These are phyloP conservation scores for Epichloe aotearoae DNA, from an alignment of 2,329 filamentous ascomycete species.

Conservation along the genomic window DNA sequence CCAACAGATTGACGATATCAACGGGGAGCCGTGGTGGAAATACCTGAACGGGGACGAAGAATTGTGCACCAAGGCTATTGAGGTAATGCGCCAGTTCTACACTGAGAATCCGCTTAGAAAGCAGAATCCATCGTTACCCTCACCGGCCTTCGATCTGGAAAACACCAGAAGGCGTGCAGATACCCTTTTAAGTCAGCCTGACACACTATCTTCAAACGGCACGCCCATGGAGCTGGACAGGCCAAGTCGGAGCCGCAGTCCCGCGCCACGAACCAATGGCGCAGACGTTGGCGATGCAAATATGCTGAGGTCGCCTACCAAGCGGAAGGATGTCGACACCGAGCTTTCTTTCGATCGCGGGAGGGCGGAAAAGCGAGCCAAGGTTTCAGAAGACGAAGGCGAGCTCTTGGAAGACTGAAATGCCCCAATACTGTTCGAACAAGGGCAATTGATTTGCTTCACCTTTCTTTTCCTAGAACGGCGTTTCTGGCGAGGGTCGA, in stretches of 20 bases:
- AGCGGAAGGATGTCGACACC: slow-evolving; percentile 28
- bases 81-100: slow-evolving; percentile 60
- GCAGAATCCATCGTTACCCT: slow-evolving; percentile 38
- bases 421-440: neutral
- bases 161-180: slow-evolving; percentile 39
- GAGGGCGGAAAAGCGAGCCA: slow-evolving; percentile 29
- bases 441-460: neutral
- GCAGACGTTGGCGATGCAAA: slow-evolving; percentile 14
- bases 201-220: slow-evolving; percentile 33
- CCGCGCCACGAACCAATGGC: slow-evolving; percentile 27
- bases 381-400: slow-evolving; percentile 34
- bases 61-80: slow-evolving; percentile 60
- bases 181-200: slow-evolving; percentile 25
- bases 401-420: slow-evolving; percentile 27
- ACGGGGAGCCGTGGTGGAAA: slow-evolving; percentile 79
- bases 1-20: slow-evolving; percentile 62
- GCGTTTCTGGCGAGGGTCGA: slow-evolving; percentile 1
- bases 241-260: slow-evolving; percentile 38
- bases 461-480: neutral
- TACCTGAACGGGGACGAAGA: slow-evolving; percentile 57
- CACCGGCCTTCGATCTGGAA: slow-evolving; percentile 43
- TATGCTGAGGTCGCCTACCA: slow-evolving; percentile 22
- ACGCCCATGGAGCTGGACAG: slow-evolving; percentile 36
- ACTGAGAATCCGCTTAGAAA: slow-evolving; percentile 49
- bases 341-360: slow-evolving; percentile 19